Evolutionary conservation across 306 rosid genomes (phyloP), one percentile per base, ranked within the genome.

Genomic region (Quercus rubra): DNA sequence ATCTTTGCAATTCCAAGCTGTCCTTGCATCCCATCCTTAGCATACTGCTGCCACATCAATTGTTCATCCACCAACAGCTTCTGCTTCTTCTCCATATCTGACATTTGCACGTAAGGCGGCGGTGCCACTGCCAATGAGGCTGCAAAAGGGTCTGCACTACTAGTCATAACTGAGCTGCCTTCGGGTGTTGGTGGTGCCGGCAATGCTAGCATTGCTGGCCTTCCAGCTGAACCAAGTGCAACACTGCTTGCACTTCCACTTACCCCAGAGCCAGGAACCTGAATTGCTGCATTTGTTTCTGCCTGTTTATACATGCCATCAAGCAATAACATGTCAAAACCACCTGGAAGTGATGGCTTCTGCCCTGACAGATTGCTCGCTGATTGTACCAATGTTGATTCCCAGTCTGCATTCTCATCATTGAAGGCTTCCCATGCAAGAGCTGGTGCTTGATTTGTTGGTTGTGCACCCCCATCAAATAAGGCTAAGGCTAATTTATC

Each of bases 31-130:
- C 97, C 92, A 87, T 89, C 93, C 71, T 81, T 86, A 57, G 81
- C 81, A 77, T 86, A 95, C 74, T 95, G 98, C 80, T 93, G 98
- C 99, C 99, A 96, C 89, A 93, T 69, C 13, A 86, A 7, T 43
- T 96, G 97, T 78, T 96, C 99, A 74, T 91, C 92, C 85, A 87
- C 46, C 73, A 96, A 75, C 64, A 96, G 30, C 83, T 81, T 90
- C 84, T 96, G 98, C 77, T 96, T 96, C 86, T 82, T 91, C 88
- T 96, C 97, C 90, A 96, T 83, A 78, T 96, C 99, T 30, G 99
- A 88, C 94, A 96, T 96, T 85, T 96, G 99, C 82, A 96, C 96
- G 14, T 90, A 96, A 0, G 97, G 5, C 0, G 98, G 98, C 1
- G 99, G 94, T 2, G 98, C 93, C 74, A 96, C 91, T 0, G 80